Conservation (phyloP, 1,284 basidiomycete genomes). For the Rhodofomes roseus region DNA sequence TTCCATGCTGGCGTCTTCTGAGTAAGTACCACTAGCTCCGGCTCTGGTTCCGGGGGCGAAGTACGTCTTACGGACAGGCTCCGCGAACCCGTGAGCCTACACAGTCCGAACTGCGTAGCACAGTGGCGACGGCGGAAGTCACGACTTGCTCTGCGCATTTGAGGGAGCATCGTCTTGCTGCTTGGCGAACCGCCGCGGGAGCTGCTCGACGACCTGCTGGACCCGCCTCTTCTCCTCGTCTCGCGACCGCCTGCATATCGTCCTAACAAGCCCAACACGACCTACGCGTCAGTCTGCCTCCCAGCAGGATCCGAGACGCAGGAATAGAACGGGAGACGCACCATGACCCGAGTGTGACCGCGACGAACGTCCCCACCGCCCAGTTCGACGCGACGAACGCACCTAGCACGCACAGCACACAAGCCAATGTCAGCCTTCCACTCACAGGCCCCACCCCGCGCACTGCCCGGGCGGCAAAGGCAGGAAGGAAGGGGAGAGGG, state of each 20-base stretch:
- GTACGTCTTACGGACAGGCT: neutral
- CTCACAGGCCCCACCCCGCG: too few species aligned
- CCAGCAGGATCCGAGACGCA: too few species aligned
- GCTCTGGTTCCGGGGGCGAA: neutral
- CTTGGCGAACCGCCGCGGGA: conserved; percentile 52
- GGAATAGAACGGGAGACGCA: conserved; percentile 21
- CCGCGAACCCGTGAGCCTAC: too few species aligned
- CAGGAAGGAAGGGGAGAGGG: too few species aligned
- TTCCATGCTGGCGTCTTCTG: neutral
- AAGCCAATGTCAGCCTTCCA: too few species aligned
- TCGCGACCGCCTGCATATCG: conserved; percentile 56
- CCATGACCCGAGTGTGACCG: conserved; percentile 50
- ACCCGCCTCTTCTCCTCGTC: conserved; percentile 52
- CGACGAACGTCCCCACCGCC: conserved; percentile 52
- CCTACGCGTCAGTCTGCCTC: too few species aligned
- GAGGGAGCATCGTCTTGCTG: conserved; percentile 27
- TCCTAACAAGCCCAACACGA: conserved; percentile 35
- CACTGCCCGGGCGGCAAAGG: too few species aligned
- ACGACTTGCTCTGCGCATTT: neutral
- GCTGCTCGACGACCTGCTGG: conserved; percentile 54
- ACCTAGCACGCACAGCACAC: too few species aligned
- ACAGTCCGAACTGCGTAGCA: too few species aligned
- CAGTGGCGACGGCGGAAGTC: neutral
- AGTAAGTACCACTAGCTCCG: neutral
- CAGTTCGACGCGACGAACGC: conserved; percentile 47